These are phyloP conservation scores for Peronospora destructor DNA, from an alignment of 352 stramenopile species.

Conservation along the genomic window DNA sequence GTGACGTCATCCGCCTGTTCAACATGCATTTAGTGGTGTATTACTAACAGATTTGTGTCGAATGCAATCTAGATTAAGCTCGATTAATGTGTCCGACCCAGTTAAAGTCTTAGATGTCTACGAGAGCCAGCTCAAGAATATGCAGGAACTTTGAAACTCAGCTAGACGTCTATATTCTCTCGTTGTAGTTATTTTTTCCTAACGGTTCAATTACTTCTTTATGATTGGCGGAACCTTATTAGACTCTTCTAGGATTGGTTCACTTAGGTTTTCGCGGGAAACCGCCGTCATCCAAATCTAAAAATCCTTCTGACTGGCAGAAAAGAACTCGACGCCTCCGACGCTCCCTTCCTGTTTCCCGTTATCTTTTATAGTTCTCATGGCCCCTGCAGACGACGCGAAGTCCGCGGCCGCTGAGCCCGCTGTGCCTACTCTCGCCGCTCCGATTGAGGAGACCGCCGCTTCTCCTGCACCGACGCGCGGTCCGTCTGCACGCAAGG, in stretches of 20 bases:
- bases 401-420: slow-evolving; percentile 43
- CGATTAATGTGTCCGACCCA: too few species aligned
- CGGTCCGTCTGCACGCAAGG: slow-evolving; percentile 52
- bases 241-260: slow-evolving; percentile 14
- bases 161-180: too few species aligned
- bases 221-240: slow-evolving; percentile 31
- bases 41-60: too few species aligned
- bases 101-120: too few species aligned
- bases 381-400: slow-evolving; percentile 43
- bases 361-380: slow-evolving; percentile 1
- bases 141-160: too few species aligned
- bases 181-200: slow-evolving; percentile 14
- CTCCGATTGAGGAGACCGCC: slow-evolving; percentile 14
- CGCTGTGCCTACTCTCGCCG: slow-evolving; percentile 21
- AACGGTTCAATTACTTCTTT: slow-evolving; percentile 6
- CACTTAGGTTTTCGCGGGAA: slow-evolving; percentile 15
- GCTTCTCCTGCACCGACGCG: slow-evolving; percentile 27
- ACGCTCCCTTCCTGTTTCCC: slow-evolving; percentile 9
- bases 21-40: too few species aligned
- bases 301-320: slow-evolving; percentile 29
- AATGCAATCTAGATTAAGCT: too few species aligned
- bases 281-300: slow-evolving; percentile 17
- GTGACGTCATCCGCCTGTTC: too few species aligned
- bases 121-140: too few species aligned
- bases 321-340: slow-evolving; percentile 40